These are phyloP conservation scores for Hirsutella rhossiliensis DNA, from an alignment of 2,329 filamentous ascomycete genomes.

Conservation along the genomic window DNA sequence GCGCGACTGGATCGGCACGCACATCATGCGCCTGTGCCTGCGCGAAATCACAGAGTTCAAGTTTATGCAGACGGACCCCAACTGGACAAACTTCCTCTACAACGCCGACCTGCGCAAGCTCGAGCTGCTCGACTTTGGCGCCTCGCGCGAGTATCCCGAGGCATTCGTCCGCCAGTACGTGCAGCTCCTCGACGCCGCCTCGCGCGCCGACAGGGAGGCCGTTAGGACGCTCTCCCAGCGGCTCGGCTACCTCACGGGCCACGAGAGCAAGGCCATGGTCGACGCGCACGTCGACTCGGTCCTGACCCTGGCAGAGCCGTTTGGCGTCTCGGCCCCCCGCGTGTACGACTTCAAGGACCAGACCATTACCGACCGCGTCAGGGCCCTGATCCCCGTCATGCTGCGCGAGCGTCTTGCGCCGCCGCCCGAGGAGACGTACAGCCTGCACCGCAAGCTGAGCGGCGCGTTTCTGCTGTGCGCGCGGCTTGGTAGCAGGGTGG, in stretches of 20 bases:
- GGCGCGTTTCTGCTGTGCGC: slow-evolving; percentile 92
- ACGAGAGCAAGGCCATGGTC: slow-evolving; percentile 75
- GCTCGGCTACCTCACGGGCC: slow-evolving; percentile 85
- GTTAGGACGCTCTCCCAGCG: slow-evolving; percentile 59
- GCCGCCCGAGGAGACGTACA: slow-evolving; percentile 95
- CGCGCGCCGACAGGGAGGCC: slow-evolving; percentile 50
- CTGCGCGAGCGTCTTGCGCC: slow-evolving; percentile 76
- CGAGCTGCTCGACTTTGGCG: slow-evolving; percentile 91
- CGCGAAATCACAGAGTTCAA: slow-evolving; percentile 88
- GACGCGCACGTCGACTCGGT: slow-evolving; percentile 84
- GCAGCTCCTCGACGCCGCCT: slow-evolving; percentile 66
- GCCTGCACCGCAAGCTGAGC: slow-evolving; percentile 85
- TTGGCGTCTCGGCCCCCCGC: slow-evolving; percentile 61
- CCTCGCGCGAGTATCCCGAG: slow-evolving; percentile 72
- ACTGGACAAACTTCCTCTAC: slow-evolving; percentile 98
- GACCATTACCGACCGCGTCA: slow-evolving; percentile 91
- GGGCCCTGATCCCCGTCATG: slow-evolving; percentile 84
- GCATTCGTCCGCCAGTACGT: slow-evolving; percentile 74
- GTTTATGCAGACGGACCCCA: slow-evolving; percentile 99
- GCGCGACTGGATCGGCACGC: slow-evolving; percentile 90
- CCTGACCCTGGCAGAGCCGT: slow-evolving; percentile 84
- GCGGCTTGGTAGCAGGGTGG: slow-evolving; percentile 68
- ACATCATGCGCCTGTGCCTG: slow-evolving; percentile 82
- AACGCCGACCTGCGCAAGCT: slow-evolving; percentile 60
- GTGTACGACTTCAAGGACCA: slow-evolving; percentile 89